Evolutionary conservation across 1,284 basidiomycete genomes (phyloP).

Genomic region (Fomitopsis palustris): DNA sequence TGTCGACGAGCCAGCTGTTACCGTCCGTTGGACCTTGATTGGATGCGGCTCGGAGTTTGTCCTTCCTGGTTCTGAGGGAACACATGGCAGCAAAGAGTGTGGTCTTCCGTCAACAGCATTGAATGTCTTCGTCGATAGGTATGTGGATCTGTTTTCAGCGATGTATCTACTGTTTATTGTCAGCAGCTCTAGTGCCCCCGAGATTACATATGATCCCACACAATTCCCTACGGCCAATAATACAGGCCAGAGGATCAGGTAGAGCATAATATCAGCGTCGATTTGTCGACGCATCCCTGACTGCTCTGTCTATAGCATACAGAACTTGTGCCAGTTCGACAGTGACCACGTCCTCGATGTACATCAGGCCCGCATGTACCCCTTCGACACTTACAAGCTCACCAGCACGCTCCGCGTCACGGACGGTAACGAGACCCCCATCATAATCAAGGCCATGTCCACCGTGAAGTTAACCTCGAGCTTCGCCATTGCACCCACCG

Average conservation of each 20-base stretch:
- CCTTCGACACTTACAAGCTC: conserved; percentile 54
- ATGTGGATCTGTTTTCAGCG: conserved; percentile 14
- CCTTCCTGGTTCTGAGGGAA: conserved; percentile 46
- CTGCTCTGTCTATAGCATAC: conserved; percentile 37
- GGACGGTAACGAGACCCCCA: conserved; percentile 31
- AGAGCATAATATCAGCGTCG: too few relatives aligned
- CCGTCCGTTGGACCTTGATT: conserved; percentile 54
- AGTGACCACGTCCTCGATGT: conserved; percentile 57
- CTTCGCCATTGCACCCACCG: conserved; percentile 41
- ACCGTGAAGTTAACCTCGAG: conserved; percentile 45
- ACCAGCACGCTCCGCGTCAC: conserved; percentile 44
- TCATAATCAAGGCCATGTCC: conserved; percentile 42
- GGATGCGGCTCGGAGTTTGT: conserved; percentile 46
- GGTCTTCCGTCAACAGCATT: conserved; percentile 44
- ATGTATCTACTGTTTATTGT: not conserved
- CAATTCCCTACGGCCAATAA: conserved; percentile 39
- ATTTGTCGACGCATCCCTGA: too few relatives aligned
- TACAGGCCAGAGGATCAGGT: conserved; percentile 42
- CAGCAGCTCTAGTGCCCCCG: conserved; percentile 33
- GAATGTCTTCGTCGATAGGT: conserved; percentile 50
- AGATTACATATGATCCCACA: conserved; percentile 42
- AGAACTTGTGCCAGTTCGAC: conserved; percentile 55
- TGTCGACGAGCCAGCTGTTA: conserved; percentile 52
- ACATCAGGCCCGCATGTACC: conserved; percentile 49
- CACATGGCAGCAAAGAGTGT: conserved; percentile 43